phyloP scores from a whole-genome alignment of 1,139 yeast genomes.

The Wickerhamomyces sp. region DNA sequence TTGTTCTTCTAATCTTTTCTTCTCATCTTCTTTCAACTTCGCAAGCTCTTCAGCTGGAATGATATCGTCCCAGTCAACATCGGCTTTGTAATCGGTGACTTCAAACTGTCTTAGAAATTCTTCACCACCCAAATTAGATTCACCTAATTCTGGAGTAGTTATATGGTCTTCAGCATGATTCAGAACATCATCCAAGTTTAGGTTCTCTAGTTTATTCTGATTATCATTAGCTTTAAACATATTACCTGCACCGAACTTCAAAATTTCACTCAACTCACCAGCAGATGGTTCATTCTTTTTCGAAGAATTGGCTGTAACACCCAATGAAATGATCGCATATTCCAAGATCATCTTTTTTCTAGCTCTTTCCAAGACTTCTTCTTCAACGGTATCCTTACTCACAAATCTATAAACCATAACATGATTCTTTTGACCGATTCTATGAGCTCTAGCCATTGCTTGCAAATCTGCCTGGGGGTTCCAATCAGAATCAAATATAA shows the following conservation, averaged over 20 bases:
- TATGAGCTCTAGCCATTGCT: conserved; percentile 99
- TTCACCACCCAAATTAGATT: conserved; percentile 95
- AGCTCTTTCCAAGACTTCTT: conserved; percentile 93
- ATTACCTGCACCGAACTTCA: conserved; percentile 97
- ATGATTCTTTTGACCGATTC: conserved; percentile 97
- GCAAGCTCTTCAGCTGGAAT: conserved; percentile 93
- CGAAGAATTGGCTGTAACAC: conserved; percentile 65
- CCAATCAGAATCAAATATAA: conserved; percentile 98
- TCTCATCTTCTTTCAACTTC: conserved; percentile 87
- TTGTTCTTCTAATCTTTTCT: conserved; percentile 78
- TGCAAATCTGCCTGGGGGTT: conserved; percentile 98
- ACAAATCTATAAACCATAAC: conserved; percentile 97
- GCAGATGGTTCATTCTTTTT: conserved; percentile 70
- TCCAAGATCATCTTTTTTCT: conserved; percentile 97
- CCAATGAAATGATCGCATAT: conserved; percentile 93
- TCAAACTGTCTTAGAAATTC: conserved; percentile 96
- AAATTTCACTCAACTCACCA: conserved; percentile 84
- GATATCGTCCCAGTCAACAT: conserved; percentile 98
- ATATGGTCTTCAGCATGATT: conserved; percentile 97
- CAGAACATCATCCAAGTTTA: conserved; percentile 92
- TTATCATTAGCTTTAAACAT: conserved; percentile 93
- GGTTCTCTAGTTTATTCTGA: conserved; percentile 91
- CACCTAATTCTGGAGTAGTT: conserved; percentile 95
- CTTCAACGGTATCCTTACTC: conserved; percentile 96
- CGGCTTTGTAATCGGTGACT: conserved; percentile 97